Evolutionary conservation across 345 rosid genomes (phyloP), one percentile per base, ranked within the genome.

Genomic region (Toxicodendron radicans): DNA sequence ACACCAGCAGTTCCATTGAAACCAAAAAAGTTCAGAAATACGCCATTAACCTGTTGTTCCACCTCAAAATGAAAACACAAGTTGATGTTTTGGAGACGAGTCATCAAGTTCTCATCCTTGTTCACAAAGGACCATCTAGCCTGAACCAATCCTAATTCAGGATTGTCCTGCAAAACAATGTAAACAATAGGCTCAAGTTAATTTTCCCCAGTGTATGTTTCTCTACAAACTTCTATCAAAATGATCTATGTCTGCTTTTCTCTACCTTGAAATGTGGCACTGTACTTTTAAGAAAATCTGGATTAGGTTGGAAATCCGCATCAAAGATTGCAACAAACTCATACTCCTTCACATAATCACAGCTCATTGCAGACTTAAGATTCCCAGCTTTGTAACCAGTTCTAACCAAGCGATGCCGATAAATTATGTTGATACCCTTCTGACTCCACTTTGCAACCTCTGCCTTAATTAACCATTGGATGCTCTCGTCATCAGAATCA

Each of bases 341-440:
- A 38, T 88, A 90, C 58, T 84, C 89, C 76, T 80, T 83, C 4
- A 90, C 87, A 76, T 90, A 90, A 73, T 91, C 94, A 76, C 91
- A 91, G 75, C 90, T 78, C 92, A 91, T 89, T 17, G 97, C 94
- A 5, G 97, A 92, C 73, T 90, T 92, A 74, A 92, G 97, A 85
- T 92, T 92, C 69, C 97, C 97, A 71, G 97, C 97, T 85, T 92
- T 92, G 65, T 92, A 92, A 75, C 94, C 97, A 4, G 94, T 92
- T 80, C 97, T 84, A 72, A 87, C 80, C 77, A 85, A 73, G 7
- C 97, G 92, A 76, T 90, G 97, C 60, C 87, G 73, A 72, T 92
- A 92, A 73, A 87, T 80, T 79, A 92, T 90, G 81, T 86, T 87
- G 70, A 92, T 68, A 63, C 91, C 94, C 83, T 77, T 87, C 75